These are phyloP conservation scores for Eutypella sp. DNA, from an alignment of 2,329 filamentous ascomycete species.

Conservation along the genomic window DNA sequence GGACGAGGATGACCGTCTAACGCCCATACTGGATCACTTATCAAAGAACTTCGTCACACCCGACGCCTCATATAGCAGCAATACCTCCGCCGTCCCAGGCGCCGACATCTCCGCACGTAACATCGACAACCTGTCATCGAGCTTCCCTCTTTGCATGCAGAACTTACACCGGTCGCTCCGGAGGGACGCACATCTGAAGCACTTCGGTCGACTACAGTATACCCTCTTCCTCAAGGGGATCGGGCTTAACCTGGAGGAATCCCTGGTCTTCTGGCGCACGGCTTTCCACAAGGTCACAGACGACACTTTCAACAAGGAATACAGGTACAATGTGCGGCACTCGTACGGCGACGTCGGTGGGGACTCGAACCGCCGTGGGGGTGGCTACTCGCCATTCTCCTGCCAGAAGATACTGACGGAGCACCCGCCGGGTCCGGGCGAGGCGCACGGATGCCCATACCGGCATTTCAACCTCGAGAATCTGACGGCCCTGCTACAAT, in stretches of 20 bases:
- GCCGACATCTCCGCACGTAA: slow-evolving; percentile 72
- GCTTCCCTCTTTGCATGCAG: slow-evolving; percentile 93
- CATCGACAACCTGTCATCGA: slow-evolving; percentile 71
- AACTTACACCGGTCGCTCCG: slow-evolving; percentile 82
- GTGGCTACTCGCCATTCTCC: slow-evolving; percentile 85
- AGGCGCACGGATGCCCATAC: slow-evolving; percentile 95
- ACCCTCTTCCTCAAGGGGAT: slow-evolving; percentile 95
- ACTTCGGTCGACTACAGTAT: slow-evolving; percentile 90
- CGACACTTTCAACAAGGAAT: slow-evolving; percentile 95
- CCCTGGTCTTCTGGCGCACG: slow-evolving; percentile 84
- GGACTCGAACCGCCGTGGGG: slow-evolving; percentile 78
- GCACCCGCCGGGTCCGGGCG: slow-evolving; percentile 77
- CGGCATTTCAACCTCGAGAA: slow-evolving; percentile 89
- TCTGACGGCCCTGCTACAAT: slow-evolving; percentile 68
- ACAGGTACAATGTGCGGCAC: slow-evolving; percentile 96
- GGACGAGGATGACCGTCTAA: slow-evolving; percentile 91
- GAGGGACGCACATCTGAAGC: slow-evolving; percentile 86
- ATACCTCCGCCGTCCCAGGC: slow-evolving; percentile 60
- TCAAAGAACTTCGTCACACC: slow-evolving; percentile 94
- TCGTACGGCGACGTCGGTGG: slow-evolving; percentile 91
- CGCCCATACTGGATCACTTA: slow-evolving; percentile 65
- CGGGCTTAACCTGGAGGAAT: slow-evolving; percentile 86
- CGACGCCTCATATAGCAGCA: slow-evolving; percentile 71
- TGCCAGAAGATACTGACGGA: slow-evolving; percentile 95
- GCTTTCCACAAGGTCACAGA: slow-evolving; percentile 84